Conservation (phyloP, 371 early-diverging fungal genomes). For the Mortierella sp. region DNA sequence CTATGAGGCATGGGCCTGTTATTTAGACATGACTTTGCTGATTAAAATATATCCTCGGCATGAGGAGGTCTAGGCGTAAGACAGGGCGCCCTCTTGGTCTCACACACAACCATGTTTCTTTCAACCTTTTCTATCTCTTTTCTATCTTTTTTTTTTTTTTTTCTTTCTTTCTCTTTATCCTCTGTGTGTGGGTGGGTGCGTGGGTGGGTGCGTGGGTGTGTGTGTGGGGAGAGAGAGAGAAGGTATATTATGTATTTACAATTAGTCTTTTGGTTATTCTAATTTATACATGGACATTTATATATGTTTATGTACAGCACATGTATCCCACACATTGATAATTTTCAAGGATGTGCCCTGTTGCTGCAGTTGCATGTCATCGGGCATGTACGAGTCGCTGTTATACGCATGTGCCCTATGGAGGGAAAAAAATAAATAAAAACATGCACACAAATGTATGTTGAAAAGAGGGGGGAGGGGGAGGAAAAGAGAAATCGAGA, state of each 20-base stretch:
- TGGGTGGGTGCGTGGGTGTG: no score
- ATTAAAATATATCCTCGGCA: no score
- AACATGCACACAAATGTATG: not conserved
- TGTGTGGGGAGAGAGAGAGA: no score
- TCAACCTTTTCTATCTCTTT: no score
- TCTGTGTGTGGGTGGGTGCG: no score
- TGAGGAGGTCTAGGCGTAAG: conserved; percentile 1
- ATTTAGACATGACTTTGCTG: not conserved
- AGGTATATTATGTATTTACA: no score
- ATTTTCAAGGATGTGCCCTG: not conserved
- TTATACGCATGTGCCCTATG: conserved; percentile 5
- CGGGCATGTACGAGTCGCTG: not conserved
- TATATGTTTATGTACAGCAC: not conserved
- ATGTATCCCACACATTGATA: not conserved
- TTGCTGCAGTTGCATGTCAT: conserved; percentile 2
- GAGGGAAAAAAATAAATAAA: not conserved
- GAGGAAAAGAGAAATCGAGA: not conserved
- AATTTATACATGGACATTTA: not conserved
- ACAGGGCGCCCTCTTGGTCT: not conserved
- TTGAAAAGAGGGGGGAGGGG: not conserved
- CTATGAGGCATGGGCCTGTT: not conserved
- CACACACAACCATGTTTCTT: no score
- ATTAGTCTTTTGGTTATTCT: not conserved
- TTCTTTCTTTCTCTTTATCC: no score
- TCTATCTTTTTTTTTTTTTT: no score